phyloP scores from a whole-genome alignment of 306 rosid species.

The Vigna mungo region DNA sequence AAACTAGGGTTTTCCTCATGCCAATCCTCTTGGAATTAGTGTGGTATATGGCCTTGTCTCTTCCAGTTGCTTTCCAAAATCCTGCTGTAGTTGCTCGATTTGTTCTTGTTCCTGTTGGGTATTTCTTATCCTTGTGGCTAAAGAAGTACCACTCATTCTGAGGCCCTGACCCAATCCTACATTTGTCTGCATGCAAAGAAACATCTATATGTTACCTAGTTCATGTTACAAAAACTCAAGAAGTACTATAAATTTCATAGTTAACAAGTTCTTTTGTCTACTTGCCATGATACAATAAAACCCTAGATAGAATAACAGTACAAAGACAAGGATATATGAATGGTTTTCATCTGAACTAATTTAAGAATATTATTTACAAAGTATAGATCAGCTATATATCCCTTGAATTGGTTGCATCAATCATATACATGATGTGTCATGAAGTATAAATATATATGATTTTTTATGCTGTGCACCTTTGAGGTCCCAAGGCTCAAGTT shows the following conservation, averaged over 20 bases:
- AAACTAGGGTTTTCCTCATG: constrained; percentile 96
- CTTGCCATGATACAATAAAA: constrained; percentile 2
- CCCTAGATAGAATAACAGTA: constrained; percentile 17
- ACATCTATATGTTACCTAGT: constrained; percentile 1
- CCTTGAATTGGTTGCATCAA: background rate
- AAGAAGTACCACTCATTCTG: constrained; percentile 98
- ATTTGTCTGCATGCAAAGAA: constrained; percentile 70
- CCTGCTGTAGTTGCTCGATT: constrained; percentile 96
- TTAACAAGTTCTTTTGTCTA: background rate
- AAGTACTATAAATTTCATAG: background rate
- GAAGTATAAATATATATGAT: too few species aligned
- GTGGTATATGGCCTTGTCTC: constrained; percentile 89
- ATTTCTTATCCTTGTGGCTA: constrained; percentile 97
- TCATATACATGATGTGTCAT: too few species aligned
- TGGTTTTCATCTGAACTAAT: background rate
- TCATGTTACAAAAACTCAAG: constrained; percentile 1
- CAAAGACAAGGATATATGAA: background rate
- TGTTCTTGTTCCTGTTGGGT: constrained; percentile 96
- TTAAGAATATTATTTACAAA: background rate
- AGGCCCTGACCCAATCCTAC: constrained; percentile 93
- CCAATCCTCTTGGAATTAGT: constrained; percentile 81
- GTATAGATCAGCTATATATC: background rate
- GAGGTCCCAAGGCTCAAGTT: constrained; percentile 98
- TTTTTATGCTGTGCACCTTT: constrained; percentile 62
- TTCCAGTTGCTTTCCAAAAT: constrained; percentile 98